Evolutionary conservation across 2,329 filamentous ascomycete species (phyloP).

Genomic region (Laburnicola sp.): DNA sequence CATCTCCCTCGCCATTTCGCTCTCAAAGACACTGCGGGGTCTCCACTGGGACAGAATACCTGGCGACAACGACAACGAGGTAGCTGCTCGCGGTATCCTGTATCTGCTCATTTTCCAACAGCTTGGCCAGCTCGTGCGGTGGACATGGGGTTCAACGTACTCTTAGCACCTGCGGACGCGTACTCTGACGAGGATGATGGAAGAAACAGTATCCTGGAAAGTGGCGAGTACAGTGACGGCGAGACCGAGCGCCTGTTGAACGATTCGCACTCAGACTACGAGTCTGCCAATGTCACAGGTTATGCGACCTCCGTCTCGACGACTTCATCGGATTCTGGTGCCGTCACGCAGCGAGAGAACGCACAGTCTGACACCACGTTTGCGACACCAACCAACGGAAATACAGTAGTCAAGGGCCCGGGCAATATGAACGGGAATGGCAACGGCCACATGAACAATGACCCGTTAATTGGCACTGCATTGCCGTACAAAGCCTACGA

Average conservation of each 20-base stretch:
- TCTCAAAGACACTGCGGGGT: conserved; percentile 88
- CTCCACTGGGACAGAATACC: conserved; percentile 92
- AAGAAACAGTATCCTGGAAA: conserved; percentile 46
- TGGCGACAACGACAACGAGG: conserved; percentile 92
- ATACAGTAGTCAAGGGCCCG: conserved; percentile 45
- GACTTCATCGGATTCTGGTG: conserved; percentile 33
- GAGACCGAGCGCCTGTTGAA: conserved; percentile 46
- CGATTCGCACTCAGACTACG: conserved; percentile 51
- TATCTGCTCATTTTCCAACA: conserved; percentile 98
- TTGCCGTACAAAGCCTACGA: conserved; percentile 41
- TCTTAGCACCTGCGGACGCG: conserved; percentile 81
- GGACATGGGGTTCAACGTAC: conserved; percentile 98
- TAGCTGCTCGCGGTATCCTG: conserved; percentile 88
- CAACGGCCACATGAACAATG: conserved; percentile 30
- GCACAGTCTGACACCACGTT: conserved; percentile 36
- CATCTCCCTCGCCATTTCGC: conserved; percentile 90
- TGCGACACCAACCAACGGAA: conserved; percentile 54
- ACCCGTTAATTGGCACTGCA: conserved; percentile 55
- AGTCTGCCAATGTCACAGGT: conserved; percentile 50
- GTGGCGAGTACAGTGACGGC: conserved; percentile 60
- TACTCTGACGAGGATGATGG: conserved; percentile 65
- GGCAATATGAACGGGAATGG: conserved; percentile 45
- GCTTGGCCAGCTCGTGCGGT: conserved; percentile 88
- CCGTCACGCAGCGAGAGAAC: conserved; percentile 33
- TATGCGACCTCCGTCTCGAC: conserved; percentile 35